Conservation (phyloP, 2,329 filamentous ascomycete genomes). For the Stromatinia cepivora region DNA sequence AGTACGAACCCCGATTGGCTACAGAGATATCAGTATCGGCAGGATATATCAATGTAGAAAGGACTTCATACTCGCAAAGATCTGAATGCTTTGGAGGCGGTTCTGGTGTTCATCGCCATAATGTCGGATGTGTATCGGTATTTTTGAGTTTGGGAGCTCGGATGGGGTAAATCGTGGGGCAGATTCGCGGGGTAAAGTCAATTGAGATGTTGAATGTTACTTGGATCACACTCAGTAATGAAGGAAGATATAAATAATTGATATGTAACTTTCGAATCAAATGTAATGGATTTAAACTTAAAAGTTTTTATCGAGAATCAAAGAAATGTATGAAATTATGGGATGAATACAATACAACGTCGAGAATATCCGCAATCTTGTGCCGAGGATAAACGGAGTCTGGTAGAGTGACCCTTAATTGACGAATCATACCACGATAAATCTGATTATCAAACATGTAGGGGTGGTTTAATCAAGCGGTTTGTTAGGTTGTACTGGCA, state of each 20-base stretch:
- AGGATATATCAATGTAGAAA: neutral
- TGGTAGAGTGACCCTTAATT: neutral
- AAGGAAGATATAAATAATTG: neutral
- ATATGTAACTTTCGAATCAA: neutral
- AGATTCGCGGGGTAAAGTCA: conserved; percentile 19
- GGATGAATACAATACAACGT: neutral
- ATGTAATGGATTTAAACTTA: neutral
- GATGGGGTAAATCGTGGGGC: conserved; percentile 25
- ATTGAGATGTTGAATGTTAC: neutral
- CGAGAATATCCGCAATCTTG: neutral
- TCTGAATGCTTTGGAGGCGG: conserved; percentile 62
- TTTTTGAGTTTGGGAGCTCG: conserved; percentile 1
- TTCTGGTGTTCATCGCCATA: conserved; percentile 66
- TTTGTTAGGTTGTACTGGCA: too few species aligned
- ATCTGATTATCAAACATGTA: fast-evolving
- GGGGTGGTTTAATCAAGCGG: neutral
- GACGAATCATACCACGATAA: neutral
- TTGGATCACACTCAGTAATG: neutral
- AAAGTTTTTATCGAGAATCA: neutral
- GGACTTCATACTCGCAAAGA: conserved; percentile 58
- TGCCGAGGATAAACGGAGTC: conserved; percentile 21
- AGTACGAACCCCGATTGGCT: conserved; percentile 41
- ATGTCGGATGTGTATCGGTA: conserved; percentile 5
- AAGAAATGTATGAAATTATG: neutral
- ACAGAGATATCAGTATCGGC: conserved; percentile 19